Evolutionary conservation across 441 rosid species (phyloP).

Genomic region (Pelargonium fulgidum): DNA sequence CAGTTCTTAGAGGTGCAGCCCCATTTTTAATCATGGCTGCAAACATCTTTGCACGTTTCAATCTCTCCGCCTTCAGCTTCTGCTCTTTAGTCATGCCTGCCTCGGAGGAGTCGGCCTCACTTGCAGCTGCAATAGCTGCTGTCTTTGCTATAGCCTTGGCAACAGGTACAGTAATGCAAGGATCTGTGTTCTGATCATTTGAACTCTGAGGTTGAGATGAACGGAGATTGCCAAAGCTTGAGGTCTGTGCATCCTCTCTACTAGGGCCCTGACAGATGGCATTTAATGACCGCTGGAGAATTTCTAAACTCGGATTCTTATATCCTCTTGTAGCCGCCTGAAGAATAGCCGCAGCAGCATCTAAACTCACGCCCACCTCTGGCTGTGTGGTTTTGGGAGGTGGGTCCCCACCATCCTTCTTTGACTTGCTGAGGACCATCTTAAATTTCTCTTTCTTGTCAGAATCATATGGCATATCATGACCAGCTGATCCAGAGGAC

Average conservation of each 20-base stretch:
- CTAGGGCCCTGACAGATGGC: conserved; percentile 35
- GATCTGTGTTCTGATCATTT: conserved; percentile 21
- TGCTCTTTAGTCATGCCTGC: conserved; percentile 57
- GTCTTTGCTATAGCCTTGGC: no score
- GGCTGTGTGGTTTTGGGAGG: conserved; percentile 42
- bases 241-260: no score
- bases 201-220: no score
- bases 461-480: conserved; percentile 50
- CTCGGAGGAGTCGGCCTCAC: conserved; percentile 68
- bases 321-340: conserved; percentile 86
- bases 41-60: conserved; percentile 91
- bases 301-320: conserved; percentile 56
- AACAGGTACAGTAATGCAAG: conserved; percentile 33
- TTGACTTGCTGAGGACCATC: conserved; percentile 60
- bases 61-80: conserved; percentile 84
- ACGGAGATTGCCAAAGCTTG: no score
- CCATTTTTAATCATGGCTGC: conserved; percentile 66
- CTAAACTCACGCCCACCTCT: conserved; percentile 50
- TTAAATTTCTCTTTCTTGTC: conserved; percentile 71
- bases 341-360: conserved; percentile 82
- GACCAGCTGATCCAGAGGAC: conserved; percentile 28
- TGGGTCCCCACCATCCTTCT: conserved; percentile 53
- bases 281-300: conserved; percentile 35
- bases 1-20: conserved; percentile 45
- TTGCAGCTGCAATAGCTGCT: conserved; percentile 48